phyloP scores from a whole-genome alignment of 805 yeast genomes.

The Candida ficus region DNA sequence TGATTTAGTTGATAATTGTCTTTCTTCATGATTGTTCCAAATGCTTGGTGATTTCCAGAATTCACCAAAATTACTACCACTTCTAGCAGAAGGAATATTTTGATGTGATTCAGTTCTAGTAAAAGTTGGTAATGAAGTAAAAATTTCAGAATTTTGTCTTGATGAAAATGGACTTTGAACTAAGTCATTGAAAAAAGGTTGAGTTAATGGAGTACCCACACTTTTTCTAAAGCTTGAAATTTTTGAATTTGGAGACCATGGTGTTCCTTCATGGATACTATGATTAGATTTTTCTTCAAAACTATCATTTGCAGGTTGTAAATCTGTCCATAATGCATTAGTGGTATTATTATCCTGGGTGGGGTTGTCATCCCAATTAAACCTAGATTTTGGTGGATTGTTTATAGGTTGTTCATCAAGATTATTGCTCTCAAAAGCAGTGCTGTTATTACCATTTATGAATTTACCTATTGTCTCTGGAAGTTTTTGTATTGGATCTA shows the following conservation, averaged over 20 bases:
- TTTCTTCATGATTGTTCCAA: conserved; percentile 21
- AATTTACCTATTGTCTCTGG: conserved; percentile 6
- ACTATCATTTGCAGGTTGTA: neutral
- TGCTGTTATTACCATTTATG: conserved; percentile 3
- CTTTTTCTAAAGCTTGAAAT: conserved; percentile 24
- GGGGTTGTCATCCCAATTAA: conserved; percentile 2
- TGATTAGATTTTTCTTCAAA: neutral
- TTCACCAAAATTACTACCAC: conserved; percentile 2
- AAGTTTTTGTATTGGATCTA: conserved; percentile 8
- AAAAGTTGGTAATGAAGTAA: conserved; percentile 4
- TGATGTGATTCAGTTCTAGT: neutral
- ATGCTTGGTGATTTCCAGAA: conserved; percentile 21
- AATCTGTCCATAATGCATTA: conserved; percentile 5
- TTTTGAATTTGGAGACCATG: conserved; percentile 23
- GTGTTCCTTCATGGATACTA: conserved; percentile 5
- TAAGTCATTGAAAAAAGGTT: conserved; percentile 7
- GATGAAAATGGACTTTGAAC: conserved; percentile 6
- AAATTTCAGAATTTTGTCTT: conserved; percentile 11
- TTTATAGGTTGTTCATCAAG: neutral
- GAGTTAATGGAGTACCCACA: conserved; percentile 14
- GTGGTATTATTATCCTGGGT: neutral
- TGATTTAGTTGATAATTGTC: conserved; percentile 22
- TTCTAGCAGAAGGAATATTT: neutral
- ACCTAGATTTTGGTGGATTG: conserved; percentile 7
- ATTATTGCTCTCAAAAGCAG: conserved; percentile 4